Base-by-base conservation (phyloP, 768 basidiomycete species). In the Lyophyllum decastes region DNA sequence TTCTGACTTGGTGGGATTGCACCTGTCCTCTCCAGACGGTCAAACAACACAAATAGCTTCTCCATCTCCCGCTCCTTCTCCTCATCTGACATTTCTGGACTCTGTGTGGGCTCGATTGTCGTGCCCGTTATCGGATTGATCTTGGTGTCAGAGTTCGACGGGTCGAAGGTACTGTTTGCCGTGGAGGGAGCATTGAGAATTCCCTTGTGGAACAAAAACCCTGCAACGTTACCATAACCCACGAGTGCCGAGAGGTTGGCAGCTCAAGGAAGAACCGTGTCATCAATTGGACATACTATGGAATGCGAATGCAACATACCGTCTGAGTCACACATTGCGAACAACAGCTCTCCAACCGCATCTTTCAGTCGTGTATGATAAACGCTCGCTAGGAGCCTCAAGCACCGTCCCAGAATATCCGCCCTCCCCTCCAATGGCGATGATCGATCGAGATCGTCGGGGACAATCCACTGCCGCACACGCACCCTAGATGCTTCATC, bases 31-130 rank as follows among this genome's bases (percentile, higher is more conserved):
- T 95, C 92, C 61, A 98, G 77, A 47, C 95, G 79, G 61, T 97
- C 92, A 66, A 99, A 98, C 19, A 98, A 78, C 33, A 90, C 86
- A 66, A 98, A 93, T 41, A 99, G 77, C 67, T 88, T 88, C 77
- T 98, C 95, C 53, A 95, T 90, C 74, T 99, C 97, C 10, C 75
- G 76, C 68, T 97, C 94, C 71, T 96, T 97, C 79, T 99, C 96
- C 68, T 95, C 95, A 27, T 95, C 89, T 0, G 94, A 89, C 95
- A 99, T 96, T 49, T 84, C 74, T 4, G 68, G 47, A 6, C 69
- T 70, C 17, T 78, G 65, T 47, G 73, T 76, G 2, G 73, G 70
- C 53, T 73, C 72, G 34, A 80, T 73, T 6, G 78, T 81, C 12
- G 86, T 85, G n/a, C 94, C 94, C 1, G 95, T 96, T 68, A 93